Evolutionary conservation across 805 yeast species (phyloP).

Genomic region (Candida khao-thaluensis): DNA sequence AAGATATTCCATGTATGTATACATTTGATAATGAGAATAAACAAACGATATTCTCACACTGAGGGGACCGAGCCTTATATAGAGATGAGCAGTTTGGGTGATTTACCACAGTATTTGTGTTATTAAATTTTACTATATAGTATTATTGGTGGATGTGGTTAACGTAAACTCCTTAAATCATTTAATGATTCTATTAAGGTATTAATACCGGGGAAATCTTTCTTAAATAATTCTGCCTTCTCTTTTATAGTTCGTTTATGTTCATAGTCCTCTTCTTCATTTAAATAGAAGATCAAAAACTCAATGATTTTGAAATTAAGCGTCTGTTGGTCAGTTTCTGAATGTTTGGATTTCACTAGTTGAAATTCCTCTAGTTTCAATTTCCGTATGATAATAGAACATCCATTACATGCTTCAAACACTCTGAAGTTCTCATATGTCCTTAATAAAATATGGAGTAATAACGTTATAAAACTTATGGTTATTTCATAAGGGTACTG

Average conservation of each 20-base stretch:
- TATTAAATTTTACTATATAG: too few relatives aligned
- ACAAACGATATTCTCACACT: too few relatives aligned
- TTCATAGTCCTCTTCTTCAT: constrained; percentile 47
- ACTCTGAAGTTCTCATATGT: constrained; percentile 55
- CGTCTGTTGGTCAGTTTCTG: constrained; percentile 36
- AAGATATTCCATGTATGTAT: constrained; percentile 83
- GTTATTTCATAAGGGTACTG: constrained; percentile 14
- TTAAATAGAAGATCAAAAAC: constrained; percentile 64
- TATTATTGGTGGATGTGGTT: too few relatives aligned
- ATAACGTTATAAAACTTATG: constrained; percentile 47
- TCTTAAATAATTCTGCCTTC: constrained; percentile 35
- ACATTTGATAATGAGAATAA: constrained; percentile 46
- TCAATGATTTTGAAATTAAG: constrained; percentile 65
- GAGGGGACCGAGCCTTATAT: too few relatives aligned
- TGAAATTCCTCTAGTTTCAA: constrained; percentile 25
- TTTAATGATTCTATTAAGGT: constrained; percentile 35
- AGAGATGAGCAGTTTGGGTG: too few relatives aligned
- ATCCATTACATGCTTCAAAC: constrained; percentile 59
- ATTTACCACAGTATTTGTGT: too few relatives aligned
- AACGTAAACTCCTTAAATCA: constrained; percentile 26
- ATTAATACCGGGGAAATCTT: constrained; percentile 41
- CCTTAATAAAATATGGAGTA: constrained; percentile 58
- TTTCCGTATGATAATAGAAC: constrained; percentile 47
- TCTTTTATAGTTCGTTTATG: constrained; percentile 21
- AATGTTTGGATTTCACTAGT: constrained; percentile 6